Evolutionary conservation across 441 rosid genomes (phyloP), one percentile per base, ranked within the genome.

Genomic region (Metrosideros polymorpha): DNA sequence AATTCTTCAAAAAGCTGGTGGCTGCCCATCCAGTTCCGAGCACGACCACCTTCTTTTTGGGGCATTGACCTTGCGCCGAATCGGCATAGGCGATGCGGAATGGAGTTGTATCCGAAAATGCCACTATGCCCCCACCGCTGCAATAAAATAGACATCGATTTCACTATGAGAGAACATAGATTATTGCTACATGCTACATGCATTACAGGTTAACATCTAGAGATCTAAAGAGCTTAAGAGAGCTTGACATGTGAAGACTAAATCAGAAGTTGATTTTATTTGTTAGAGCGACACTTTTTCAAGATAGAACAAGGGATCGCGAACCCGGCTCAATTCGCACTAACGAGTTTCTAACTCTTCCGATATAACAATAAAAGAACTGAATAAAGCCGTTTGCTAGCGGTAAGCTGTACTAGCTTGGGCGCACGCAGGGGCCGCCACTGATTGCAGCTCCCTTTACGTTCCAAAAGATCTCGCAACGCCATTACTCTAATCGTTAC

Each of bases 11-110:
- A 89, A 95, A 95, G 88, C 97, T 93, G 45, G 90, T 91, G 49
- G 91, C 94, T 27, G 94, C 97, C 96, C 96, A 95, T 85, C 97
- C 97, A 29, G 97, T 95, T 83, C 97, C 97, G 30, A 94, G 95
- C 77, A 93, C 93, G 87, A 91, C 92, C 35, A 93, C 93, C 85
- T 84, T 89, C 93, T 93, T 91, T 88, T 91, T 94, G 79, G 79
- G 47, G 47, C 47, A 90, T 87, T 88, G 82, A 7, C 0, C 84
- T 92, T 90, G 55, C 56, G 89, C 90, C 88, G 88, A 66, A 79
- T 85, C 35, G 9, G 84, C 79, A 22, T 39, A 39, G 29, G 63
- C 35, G 19, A 59, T 66, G 18, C 32, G 50, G 57, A 85, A 76
- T 6, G 79, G n/a, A 42, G 63, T n/a, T 47, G 52, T 59, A 89